Base-by-base conservation (phyloP, 768 basidiomycete genomes). In the Rhodotorula diobovata region DNA sequence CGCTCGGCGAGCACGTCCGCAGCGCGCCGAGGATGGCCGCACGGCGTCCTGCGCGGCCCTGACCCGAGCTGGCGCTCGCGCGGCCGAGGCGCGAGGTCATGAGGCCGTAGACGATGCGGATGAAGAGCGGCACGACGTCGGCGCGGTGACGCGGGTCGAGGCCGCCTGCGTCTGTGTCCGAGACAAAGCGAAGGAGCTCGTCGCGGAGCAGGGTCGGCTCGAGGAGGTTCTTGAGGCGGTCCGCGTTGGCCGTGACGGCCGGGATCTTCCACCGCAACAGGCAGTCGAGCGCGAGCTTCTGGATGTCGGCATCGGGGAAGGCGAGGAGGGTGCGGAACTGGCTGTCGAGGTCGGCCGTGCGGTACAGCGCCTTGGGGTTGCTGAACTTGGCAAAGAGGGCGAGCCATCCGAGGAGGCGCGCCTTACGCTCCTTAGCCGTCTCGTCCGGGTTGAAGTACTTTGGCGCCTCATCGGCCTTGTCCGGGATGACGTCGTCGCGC, bases 131-230 rank as follows among this genome's bases (percentile, higher is more conserved):
- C 15, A 96, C 84, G 23, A 91, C 82, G 72, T 88, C 88, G 4
- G 77, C 76, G 43, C 95, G 84, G 74, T 88, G 86, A 1, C 82
- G 80, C 1, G 82, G 77, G 28, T 85, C 83, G 66, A 88, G 82
- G 12, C 85, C 85, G 32, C 86, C 83, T 18, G 80, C 78, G n/a
- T 82, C 82, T n/a, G 72, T 71, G 1, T 76, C 76, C 20, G 94
- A 81, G 67, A 89, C 84, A 54, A 98, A 84, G 23, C 86, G 83
- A 4, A 87, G 84, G 10, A 98, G 85, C 74, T 90, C 87, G 77
- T 98, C 95, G n/a, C 93, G 83, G 87, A 93, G 96, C 58, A 89
- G 82, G 14, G 87, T 88, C 58, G 92, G 89, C 71, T 97, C 93
- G 43, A 99, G 83, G 20, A 98, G 82, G 15, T 82, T 83, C 18